Base-by-base conservation (phyloP, 177 flowering plant genomes). In the Tripterygium wilfordii region DNA sequence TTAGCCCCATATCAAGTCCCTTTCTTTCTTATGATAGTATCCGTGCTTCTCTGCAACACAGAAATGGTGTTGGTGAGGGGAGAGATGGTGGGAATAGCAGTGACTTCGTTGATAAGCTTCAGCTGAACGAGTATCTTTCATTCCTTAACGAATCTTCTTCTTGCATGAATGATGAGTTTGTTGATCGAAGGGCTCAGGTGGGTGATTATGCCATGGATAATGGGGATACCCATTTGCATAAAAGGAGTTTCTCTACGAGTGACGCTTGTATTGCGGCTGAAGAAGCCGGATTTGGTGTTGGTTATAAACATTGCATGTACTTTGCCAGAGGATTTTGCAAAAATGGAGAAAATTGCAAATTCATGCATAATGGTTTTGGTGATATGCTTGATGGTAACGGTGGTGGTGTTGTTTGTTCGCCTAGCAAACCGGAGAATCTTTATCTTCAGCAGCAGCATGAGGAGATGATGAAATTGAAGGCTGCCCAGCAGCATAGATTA, bases 261-360 rank as follows among this genome's bases (percentile, higher is more conserved):
- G 95, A 79, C 39, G 62, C 59, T 18, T 72, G 75, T 26, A 62
- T 66, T 27, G 74, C 67, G 7, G 45, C 56, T 8, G 79, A 69
- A 8, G 82, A 73, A 2, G 59, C 41, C 2, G 64, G 51, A 9
- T 62, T 66, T 8, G 82, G 76, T 12, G 54, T 48, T 38, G 89
- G 84, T n/a, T 84, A 71, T 72, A 85, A 75, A 60, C 88, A 90
- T 7, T 89, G 98, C 42, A 66, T 82, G 33, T 86, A 84, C 50
- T 92, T 56, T 49, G 76, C 80, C 5, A 72, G 76, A 45, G 96
- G 96, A 2, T 79, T 68, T 39, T 88, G 97, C 45, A 86, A 80
- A 62, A 92, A 89, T 53, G 98, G 96, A 0, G 66, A 64, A 13
- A 67, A 54, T 49, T 92, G 98, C 62, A 72, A 77, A 67, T 88